Conservation (phyloP, 495 filamentous ascomycete genomes). For the Penicillium coprophilum region DNA sequence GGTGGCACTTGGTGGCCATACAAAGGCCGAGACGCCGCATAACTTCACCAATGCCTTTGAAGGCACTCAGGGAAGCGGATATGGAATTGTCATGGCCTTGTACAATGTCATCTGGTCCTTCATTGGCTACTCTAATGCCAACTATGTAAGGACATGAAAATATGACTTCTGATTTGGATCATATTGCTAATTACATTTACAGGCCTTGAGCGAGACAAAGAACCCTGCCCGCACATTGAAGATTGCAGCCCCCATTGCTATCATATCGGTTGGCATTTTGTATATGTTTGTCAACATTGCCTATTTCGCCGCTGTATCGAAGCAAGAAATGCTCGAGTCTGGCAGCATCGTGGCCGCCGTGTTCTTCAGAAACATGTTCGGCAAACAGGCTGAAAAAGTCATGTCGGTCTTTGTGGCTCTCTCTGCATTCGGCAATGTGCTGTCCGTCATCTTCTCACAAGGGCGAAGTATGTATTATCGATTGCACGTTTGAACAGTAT, state of each 20-base stretch:
- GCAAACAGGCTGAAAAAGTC: conserved; percentile 54
- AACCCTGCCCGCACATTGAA: conserved; percentile 63
- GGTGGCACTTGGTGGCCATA: conserved; percentile 55
- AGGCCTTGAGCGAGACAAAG: conserved; percentile 61
- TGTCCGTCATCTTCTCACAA: conserved; percentile 69
- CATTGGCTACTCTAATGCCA: conserved; percentile 65
- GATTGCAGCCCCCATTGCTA: conserved; percentile 62
- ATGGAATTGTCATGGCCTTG: conserved; percentile 61
- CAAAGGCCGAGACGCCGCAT: conserved; percentile 48
- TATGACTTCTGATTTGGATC: conserved; percentile 1
- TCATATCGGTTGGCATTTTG: conserved; percentile 58
- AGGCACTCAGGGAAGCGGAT: conserved; percentile 55
- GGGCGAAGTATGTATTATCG: conserved; percentile 46
- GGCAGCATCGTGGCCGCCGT: conserved; percentile 61
- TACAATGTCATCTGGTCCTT: conserved; percentile 69
- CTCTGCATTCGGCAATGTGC: conserved; percentile 70
- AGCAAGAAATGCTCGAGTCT: conserved; percentile 58
- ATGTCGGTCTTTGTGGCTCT: conserved; percentile 70
- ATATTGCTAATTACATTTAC: conserved; percentile 15
- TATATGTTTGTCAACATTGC: conserved; percentile 72
- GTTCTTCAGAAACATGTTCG: conserved; percentile 69
- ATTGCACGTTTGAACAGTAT: not conserved
- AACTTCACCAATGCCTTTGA: conserved; percentile 68
- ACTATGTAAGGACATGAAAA: conserved; percentile 35
- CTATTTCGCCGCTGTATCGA: conserved; percentile 68